Base-by-base conservation (phyloP, 2,329 filamentous ascomycete species). In the Ceratocystis alfenasii region DNA sequence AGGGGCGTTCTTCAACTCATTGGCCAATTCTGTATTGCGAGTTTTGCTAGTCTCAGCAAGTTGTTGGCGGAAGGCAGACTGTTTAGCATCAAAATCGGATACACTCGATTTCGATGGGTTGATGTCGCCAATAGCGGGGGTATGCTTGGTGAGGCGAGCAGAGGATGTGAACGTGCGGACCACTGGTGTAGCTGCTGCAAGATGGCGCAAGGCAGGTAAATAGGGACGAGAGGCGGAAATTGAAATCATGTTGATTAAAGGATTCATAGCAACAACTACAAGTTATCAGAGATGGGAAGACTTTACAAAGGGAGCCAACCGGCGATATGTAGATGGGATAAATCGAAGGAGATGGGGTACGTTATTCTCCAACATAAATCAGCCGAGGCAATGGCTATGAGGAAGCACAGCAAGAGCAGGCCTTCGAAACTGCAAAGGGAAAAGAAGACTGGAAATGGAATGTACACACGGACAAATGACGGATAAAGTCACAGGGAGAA, bases 71-170 rank as follows among this genome's bases (percentile, higher is more conserved):
- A 96, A 97, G 73, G 86, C 82, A 76, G 87, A 87, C 79, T 96
- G 92, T 76, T 88, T 90, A 72, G 81, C 78, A 74, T 89, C 90
- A 81, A 97, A 99, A 66, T 82, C 80, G 64, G 86, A 80, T 70
- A 89, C 86, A 69, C 84, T 84, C 69, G 88, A 80, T 62, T 87
- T 83, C 59, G 75, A 74, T 20, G 77, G 75, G 81, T 87, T 79
- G 72, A 99, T 85, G 76, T 99, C 92, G 74, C 89, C 87, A 70
- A 99, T 83, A 46, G 88, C 85, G n/a, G 94, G 94, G 22, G 85
- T 78, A 67, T 79, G 80, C 69, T 69, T 70, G 65, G 83, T 12
- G 25, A 62, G 53, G 46, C 33, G 62, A 33, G 25, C 28, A 28
- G 53, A 60, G 12, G 66, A 82, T 45, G 30, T 20, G 36, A 67